Base-by-base conservation (phyloP, 2,329 filamentous ascomycete species). In the Mollisia scopiformis region DNA sequence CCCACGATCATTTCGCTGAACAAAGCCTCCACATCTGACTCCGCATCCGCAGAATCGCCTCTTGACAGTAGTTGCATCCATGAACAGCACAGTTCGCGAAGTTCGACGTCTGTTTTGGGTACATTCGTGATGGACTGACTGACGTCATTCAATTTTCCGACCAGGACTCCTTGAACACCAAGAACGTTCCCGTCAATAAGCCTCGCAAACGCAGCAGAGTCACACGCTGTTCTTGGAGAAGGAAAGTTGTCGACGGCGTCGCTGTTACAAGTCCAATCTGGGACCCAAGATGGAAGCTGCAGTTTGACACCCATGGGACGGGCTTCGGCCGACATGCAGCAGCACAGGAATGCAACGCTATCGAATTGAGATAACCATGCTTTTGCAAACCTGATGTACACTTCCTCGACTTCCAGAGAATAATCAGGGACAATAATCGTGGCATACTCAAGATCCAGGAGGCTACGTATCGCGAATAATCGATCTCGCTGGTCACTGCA, bases 251-350 rank as follows among this genome's bases (percentile, higher is more conserved):
- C n/a, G n/a, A n/a, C n/a, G n/a, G n/a, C n/a, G n/a, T n/a, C n/a
- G n/a, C n/a, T 4, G 31, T 4, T 14, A 6, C 6, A 3, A 2
- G 30, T 25, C 46, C 19, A 23, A n/a, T 59, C 33, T 3, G 60
- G 60, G 25, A 54, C 52, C 60, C 60, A 62, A 25, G 46, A 58
- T 16, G 60, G 60, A 11, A 50, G 6, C 28, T 57, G 60, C 10
- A 50, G 6, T 28, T 57, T 21, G 2, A 52, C 11, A 13, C 35
- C 31, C n/a, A n/a, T 19, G 6, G 6, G 16, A n/a, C n/a, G n/a
- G 4, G 53, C 6, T 23, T 30, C 33, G 25, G 39, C 10, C 23
- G 54, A 30, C 11, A 39, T 19, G 54, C 61, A 62, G 1, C 2
- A 37, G 2, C 2, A 3, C 13, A 59, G 27, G 23, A 58, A 23